These are phyloP conservation scores for Cercospora zeae-maydis DNA, from an alignment of 2,329 filamentous ascomycete species.

Conservation along the genomic window DNA sequence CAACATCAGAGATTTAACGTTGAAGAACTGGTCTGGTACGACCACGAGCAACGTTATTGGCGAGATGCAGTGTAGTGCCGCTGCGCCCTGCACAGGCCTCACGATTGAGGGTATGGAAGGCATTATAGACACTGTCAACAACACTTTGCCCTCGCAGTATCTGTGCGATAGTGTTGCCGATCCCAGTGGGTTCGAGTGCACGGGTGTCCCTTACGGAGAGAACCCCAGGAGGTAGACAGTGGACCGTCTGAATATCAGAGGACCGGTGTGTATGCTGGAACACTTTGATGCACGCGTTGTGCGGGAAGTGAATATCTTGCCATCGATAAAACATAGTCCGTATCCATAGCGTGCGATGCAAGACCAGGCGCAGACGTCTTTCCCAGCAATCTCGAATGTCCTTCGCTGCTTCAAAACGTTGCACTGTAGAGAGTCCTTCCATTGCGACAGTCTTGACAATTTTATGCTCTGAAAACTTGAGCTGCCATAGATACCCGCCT, in stretches of 20 bases:
- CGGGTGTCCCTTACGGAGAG: conserved; percentile 22
- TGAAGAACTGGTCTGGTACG: conserved; percentile 33
- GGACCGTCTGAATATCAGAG: neutral
- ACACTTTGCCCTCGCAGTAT: conserved; percentile 23
- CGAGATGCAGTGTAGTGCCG: conserved; percentile 29
- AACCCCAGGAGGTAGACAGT: conserved; percentile 4
- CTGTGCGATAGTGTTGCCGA: conserved; percentile 28
- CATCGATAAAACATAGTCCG: neutral
- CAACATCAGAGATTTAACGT: conserved; percentile 37
- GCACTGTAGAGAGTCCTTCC: too few relatives aligned
- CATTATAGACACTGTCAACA: conserved; percentile 16
- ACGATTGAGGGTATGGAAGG: conserved; percentile 11
- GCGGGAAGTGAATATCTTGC: neutral
- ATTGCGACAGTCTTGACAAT: too few relatives aligned
- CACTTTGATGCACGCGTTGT: neutral
- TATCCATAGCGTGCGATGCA: too few relatives aligned
- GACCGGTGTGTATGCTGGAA: neutral
- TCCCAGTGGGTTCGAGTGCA: conserved; percentile 28
- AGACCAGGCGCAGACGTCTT: too few relatives aligned
- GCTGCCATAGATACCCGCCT: too few relatives aligned
- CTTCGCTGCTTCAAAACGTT: too few relatives aligned
- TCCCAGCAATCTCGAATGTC: too few relatives aligned
- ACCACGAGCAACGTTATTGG: conserved; percentile 22
- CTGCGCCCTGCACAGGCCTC: conserved; percentile 26
- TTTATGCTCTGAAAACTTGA: too few relatives aligned